Evolutionary conservation across 2,329 filamentous ascomycete genomes (phyloP).

Genomic region (Arthrobotrys musiformis): DNA sequence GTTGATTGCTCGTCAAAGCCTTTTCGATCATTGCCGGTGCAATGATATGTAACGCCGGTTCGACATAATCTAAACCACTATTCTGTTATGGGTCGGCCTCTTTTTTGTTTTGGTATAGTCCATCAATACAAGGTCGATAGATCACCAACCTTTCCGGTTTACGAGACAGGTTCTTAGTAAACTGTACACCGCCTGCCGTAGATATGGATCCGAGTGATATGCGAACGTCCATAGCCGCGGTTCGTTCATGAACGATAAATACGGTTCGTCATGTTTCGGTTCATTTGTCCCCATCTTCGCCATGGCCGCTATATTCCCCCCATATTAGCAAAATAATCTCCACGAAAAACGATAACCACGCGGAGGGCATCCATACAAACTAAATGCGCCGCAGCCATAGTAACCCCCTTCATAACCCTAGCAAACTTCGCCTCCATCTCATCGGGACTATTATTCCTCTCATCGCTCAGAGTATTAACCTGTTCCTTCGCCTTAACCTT

Average conservation of each 20-base stretch:
- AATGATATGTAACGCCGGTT: conserved; percentile 67
- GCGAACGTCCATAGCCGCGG: conserved; percentile 72
- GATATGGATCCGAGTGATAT: conserved; percentile 68
- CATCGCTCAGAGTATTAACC: conserved; percentile 83
- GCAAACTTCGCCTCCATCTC: conserved; percentile 88
- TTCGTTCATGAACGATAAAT: conserved; percentile 74
- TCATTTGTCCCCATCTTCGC: conserved; percentile 65
- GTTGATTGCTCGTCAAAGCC: conserved; percentile 77
- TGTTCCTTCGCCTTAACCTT: conserved; percentile 83
- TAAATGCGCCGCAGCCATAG: conserved; percentile 69
- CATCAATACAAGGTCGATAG: conserved; percentile 54
- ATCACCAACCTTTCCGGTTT: conserved; percentile 63
- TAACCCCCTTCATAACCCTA: conserved; percentile 75
- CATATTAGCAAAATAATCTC: conserved; percentile 59
- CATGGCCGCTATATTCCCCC: conserved; percentile 50
- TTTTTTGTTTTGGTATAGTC: conserved; percentile 14
- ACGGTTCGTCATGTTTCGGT: conserved; percentile 70
- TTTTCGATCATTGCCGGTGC: conserved; percentile 75
- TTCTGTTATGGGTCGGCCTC: conserved; percentile 46
- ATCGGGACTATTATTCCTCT: conserved; percentile 82
- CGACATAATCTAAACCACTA: conserved; percentile 63
- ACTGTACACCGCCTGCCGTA: conserved; percentile 70
- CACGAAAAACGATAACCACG: neutral
- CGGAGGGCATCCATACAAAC: conserved; percentile 63
- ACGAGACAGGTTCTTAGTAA: conserved; percentile 67